Evolutionary conservation across 2,329 filamentous ascomycete genomes (phyloP), one percentile per base, ranked within the genome.

Genomic region (Teratosphaeria epicoccoides): DNA sequence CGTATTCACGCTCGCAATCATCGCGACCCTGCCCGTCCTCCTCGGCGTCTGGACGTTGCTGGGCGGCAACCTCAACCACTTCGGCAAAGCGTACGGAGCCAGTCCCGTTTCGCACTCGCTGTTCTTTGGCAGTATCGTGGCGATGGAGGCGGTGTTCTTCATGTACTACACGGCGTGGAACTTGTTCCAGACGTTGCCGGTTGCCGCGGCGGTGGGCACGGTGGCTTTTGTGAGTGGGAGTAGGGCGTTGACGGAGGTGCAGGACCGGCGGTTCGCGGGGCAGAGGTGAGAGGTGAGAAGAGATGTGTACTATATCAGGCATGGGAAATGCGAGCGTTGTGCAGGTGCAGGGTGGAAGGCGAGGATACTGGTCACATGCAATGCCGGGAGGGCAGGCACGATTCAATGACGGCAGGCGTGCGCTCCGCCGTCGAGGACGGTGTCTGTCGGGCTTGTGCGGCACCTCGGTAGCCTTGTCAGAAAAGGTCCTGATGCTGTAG

Each of bases 131-230:
- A 95, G 89, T 4, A 82, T 98, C 51, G 55, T 95, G 37, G 82
- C 83, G 22, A 87, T 98, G 76, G 93, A 98, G 70, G 86, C 80
- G 14, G 83, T 95, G 52, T 96, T 98, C 73, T 91, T 93, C 75
- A 73, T 95, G 59, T 98, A 98, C 78, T 97, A 97, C 72, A 85
- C 80, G 49, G 81, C 74, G 65, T 96, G 91, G 90, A 95, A 84
- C 65, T 76, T 98, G 45, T 95, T 97, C 77, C 85, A 95, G 74
- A 82, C 82, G 12, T 76, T 98, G 47, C 90, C 89, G 4, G 83
- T 82, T 24, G 82, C 85, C 50, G 76, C 76, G 28, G 71, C 83
- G 43, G 79, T 93, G 25, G 82, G 83, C 14, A 71, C 79, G 24
- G 79, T 89, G 50, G 81, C 87, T 10, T 88, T 95, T 66, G 70